These are phyloP conservation scores for Xylaria sp. DNA, from an alignment of 2,329 filamentous ascomycete species.

Conservation along the genomic window DNA sequence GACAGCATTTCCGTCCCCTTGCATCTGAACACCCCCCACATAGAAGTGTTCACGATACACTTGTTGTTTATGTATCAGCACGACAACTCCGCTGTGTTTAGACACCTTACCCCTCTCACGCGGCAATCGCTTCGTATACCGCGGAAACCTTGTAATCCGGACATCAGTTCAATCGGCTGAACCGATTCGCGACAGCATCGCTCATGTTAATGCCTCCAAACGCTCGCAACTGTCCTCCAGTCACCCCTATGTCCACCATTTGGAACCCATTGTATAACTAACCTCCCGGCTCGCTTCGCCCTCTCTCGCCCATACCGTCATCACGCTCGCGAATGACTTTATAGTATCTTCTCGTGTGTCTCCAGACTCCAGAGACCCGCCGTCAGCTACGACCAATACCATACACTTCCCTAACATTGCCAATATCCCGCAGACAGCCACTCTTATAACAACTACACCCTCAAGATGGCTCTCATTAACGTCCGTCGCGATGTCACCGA, in stretches of 20 bases:
- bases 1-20: constrained; percentile 24
- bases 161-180: constrained; percentile 95
- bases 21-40: constrained; percentile 45
- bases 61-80: constrained; percentile 98
- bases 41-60: constrained; percentile 53
- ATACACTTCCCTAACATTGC: constrained; percentile 33
- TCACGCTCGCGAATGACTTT: constrained; percentile 49
- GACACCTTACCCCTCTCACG: constrained; percentile 87
- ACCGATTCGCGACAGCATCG: constrained; percentile 52
- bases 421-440: constrained; percentile 36
- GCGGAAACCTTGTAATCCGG: constrained; percentile 91
- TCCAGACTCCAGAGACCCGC: constrained; percentile 43
- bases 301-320: constrained; percentile 51
- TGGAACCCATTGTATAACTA: constrained; percentile 65
- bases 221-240: constrained; percentile 60
- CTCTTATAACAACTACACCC: constrained; percentile 53
- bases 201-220: constrained; percentile 68
- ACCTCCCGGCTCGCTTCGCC: constrained; percentile 59
- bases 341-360: constrained; percentile 41
- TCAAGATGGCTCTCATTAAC: constrained; percentile 96
- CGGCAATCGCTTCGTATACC: constrained; percentile 97
- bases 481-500: constrained; percentile 98
- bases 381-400: constrained; percentile 35
- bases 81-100: constrained; percentile 89
- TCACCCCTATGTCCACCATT: constrained; percentile 67